Percentiles rank a stretch among this genome's conserved stretches.
Evolutionary conservation across 352 stramenopile genomes (phyloP).

Genomic region (Peronosclerospora sorghi): DNA sequence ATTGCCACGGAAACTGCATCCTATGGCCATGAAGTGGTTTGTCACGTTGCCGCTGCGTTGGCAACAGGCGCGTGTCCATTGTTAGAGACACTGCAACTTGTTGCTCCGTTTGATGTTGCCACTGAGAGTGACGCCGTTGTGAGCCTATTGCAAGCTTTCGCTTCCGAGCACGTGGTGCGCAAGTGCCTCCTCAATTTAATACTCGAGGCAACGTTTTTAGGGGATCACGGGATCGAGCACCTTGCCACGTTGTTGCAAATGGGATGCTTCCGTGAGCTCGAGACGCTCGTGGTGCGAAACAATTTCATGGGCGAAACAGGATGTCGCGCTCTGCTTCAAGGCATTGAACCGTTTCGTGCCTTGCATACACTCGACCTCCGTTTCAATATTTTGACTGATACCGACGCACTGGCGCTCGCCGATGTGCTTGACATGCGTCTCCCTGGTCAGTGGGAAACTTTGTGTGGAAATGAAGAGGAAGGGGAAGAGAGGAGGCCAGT

Average conservation of each 20-base stretch:
- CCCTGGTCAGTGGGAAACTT: too few species aligned
- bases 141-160: slow-evolving; percentile 15
- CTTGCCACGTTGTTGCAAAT: slow-evolving; percentile 22
- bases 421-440: slow-evolving; percentile 24
- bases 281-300: slow-evolving; percentile 32
- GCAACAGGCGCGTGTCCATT: slow-evolving; percentile 22
- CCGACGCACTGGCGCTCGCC: slow-evolving; percentile 32
- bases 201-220: slow-evolving; percentile 49
- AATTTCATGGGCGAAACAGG: slow-evolving; percentile 62
- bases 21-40: slow-evolving; percentile 30
- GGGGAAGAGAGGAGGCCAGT: slow-evolving; percentile 2
- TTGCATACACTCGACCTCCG: slow-evolving; percentile 32
- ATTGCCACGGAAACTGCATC: slow-evolving; percentile 19
- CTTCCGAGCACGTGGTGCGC: neutral
- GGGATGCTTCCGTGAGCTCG: slow-evolving; percentile 21
- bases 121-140: slow-evolving; percentile 41
- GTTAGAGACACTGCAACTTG: slow-evolving; percentile 31
- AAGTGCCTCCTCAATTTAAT: slow-evolving; percentile 24
- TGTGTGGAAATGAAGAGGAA: slow-evolving; percentile 3
- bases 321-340: slow-evolving; percentile 20
- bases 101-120: slow-evolving; percentile 50
- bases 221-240: slow-evolving; percentile 31
- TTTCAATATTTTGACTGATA: slow-evolving; percentile 52
- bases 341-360: slow-evolving; percentile 13
- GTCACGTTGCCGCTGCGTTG: slow-evolving; percentile 28